phyloP scores from a whole-genome alignment of 73 alveolate genomes.

The Paramecium sonneborni region DNA sequence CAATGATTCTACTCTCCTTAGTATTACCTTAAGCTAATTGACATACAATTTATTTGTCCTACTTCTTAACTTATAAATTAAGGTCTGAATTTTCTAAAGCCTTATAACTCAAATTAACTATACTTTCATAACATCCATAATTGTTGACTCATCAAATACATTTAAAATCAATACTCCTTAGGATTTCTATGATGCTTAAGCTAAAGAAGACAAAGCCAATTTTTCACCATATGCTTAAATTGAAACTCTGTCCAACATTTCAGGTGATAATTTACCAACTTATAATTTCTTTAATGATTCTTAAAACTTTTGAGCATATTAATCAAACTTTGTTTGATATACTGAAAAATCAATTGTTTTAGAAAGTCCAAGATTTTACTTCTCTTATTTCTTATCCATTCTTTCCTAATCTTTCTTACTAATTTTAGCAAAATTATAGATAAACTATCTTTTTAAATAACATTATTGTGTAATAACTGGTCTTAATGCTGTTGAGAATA shows the following conservation, averaged over 20 bases:
- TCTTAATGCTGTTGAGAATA: not conserved
- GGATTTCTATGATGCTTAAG: not conserved
- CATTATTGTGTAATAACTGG: not conserved
- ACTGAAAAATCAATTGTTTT: not conserved
- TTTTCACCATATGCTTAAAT: not conserved
- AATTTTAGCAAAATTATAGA: not conserved
- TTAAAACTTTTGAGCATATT: not conserved
- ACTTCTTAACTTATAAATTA: not conserved
- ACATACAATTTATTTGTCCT: slow-evolving; percentile 4
- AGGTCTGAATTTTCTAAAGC: slow-evolving; percentile 27
- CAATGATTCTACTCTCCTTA: slow-evolving; percentile 3
- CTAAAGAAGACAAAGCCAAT: not conserved
- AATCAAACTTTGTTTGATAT: not conserved
- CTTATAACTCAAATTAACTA: not conserved
- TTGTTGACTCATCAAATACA: slow-evolving; percentile 10
- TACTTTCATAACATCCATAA: slow-evolving; percentile 29
- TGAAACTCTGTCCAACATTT: not conserved
- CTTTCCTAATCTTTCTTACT: not conserved
- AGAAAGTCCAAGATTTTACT: not conserved
- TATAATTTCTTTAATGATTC: not conserved
- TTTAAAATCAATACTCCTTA: not conserved
- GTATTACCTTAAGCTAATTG: slow-evolving; percentile 25
- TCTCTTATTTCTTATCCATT: not conserved
- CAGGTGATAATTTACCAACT: slow-evolving; percentile 1
- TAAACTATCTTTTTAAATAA: not conserved